Evolutionary conservation across 805 yeast genomes (phyloP), one percentile per base, ranked within the genome.

Genomic region (Suhomyces prunicola): DNA sequence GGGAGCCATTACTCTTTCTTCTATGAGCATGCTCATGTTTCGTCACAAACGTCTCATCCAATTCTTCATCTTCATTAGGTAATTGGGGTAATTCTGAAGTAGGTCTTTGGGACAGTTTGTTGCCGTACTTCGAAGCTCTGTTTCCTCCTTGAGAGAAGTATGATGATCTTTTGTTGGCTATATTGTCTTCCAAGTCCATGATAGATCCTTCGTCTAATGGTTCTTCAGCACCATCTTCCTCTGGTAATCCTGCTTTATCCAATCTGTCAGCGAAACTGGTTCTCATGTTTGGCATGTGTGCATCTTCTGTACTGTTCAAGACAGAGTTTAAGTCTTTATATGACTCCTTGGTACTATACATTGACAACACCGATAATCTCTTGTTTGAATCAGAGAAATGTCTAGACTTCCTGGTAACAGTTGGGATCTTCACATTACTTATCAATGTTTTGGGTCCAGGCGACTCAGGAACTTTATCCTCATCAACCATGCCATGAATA

Each of bases 351-450:
- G 91, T 83, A 0, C 92, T 86, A 60, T 85, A 85, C 68, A 86
- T 72, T 0, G 91, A 85, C 42, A 87, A 67, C n/a, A 87, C 87
- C 31, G 90, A 84, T 50, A 86, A 72, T 63, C 94, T 79, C 68
- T 84, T 87, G 62, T 83, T 83, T 6, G 84, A 80, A 52, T 78
- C 77, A 36, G 86, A 78, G 63, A 84, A 85, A 52, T 81, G 75
- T 61, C 81, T 79, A 2, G 90, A 85, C 60, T 81, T 81, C 67
- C 91, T 81, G 0, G 91, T 81, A 35, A 87, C 89, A 56, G 81
- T 82, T 22, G 93, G 93, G 48, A 87, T 83, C 52, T 77, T 76
- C 44, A 87, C 85, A 56, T 84, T 87, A 17, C 88, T 81, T 44
- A 87, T 74, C 27, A 75, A 62, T 1, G 80, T 73, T 53, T 77